These are phyloP conservation scores for Nasturtium officinale DNA, from an alignment of 345 rosid species.

Conservation along the genomic window DNA sequence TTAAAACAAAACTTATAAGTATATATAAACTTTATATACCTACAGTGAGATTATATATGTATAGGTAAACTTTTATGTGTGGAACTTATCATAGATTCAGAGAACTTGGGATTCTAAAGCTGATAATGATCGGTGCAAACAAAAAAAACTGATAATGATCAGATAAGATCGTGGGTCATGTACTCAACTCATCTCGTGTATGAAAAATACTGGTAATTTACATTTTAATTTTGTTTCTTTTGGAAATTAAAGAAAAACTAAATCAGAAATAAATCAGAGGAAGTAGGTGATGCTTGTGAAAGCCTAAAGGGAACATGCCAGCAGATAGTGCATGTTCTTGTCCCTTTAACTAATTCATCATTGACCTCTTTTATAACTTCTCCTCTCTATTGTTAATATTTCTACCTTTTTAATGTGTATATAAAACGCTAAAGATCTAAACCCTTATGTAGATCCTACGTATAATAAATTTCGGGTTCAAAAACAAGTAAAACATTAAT, in stretches of 20 bases:
- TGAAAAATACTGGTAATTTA: not conserved
- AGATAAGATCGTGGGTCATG: conserved; percentile 35
- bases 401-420: not conserved
- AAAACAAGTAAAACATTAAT: conserved; percentile 20
- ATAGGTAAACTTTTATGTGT: not conserved
- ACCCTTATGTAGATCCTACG: not conserved
- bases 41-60: not conserved
- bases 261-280: conserved; percentile 23
- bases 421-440: not conserved
- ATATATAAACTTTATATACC: not conserved
- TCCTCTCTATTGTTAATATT: conserved; percentile 17
- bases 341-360: conserved; percentile 43
- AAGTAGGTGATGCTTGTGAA: conserved; percentile 42
- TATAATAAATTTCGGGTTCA: not conserved
- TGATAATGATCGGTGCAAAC: conserved; percentile 21
- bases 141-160: conserved; percentile 29
- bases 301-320: conserved; percentile 42
- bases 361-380: conserved; percentile 40
- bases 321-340: conserved; percentile 38
- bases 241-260: not conserved
- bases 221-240: not conserved
- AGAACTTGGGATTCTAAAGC: conserved; percentile 30
- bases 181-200: not conserved
- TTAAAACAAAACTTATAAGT: not conserved
- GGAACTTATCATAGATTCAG: conserved; percentile 30